Percentiles rank a stretch among this genome's conserved stretches.
These are phyloP conservation scores for Bremia lactucae DNA, from an alignment of 352 stramenopile genomes.

Conservation along the genomic window DNA sequence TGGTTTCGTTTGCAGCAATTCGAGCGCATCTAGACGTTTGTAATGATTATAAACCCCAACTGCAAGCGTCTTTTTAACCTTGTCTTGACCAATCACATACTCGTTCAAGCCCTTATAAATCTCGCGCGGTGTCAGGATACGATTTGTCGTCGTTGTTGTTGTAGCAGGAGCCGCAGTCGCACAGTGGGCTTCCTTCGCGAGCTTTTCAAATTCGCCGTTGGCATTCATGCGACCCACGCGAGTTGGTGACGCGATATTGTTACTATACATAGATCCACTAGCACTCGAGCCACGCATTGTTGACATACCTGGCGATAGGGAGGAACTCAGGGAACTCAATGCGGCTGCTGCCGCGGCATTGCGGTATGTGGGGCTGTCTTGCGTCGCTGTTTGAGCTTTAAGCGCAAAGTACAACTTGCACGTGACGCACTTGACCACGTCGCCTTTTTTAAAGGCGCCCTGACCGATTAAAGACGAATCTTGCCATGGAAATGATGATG, in stretches of 20 bases:
- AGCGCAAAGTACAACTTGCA: conserved; percentile 70
- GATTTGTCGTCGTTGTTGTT: conserved; percentile 23
- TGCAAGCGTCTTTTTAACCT: conserved; percentile 93
- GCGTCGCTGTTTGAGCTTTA: conserved; percentile 26
- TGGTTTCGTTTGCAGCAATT: conserved; percentile 40
- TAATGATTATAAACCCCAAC: conserved; percentile 98
- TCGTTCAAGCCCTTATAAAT: conserved; percentile 93
- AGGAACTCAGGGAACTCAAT: conserved; percentile 58
- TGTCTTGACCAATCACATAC: conserved; percentile 95
- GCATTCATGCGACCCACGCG: conserved; percentile 41
- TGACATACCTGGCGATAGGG: conserved; percentile 32
- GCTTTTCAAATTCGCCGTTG: conserved; percentile 63
- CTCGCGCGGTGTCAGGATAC: conserved; percentile 83
- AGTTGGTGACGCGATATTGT: conserved; percentile 13
- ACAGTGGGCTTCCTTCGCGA: conserved; percentile 43
- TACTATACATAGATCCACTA: conserved; percentile 16
- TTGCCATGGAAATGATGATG: conserved; percentile 10
- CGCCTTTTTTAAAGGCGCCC: conserved; percentile 54
- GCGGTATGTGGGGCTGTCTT: conserved; percentile 32
- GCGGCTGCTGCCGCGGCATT: conserved; percentile 54
- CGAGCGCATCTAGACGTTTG: conserved; percentile 85
- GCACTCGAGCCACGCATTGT: conserved; percentile 33
- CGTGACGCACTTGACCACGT: conserved; percentile 62
- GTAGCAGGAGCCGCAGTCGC: conserved; percentile 6
- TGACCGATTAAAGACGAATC: too few species aligned